Conservation (phyloP, 805 yeast genomes). For the Naumovozyma castellii region DNA sequence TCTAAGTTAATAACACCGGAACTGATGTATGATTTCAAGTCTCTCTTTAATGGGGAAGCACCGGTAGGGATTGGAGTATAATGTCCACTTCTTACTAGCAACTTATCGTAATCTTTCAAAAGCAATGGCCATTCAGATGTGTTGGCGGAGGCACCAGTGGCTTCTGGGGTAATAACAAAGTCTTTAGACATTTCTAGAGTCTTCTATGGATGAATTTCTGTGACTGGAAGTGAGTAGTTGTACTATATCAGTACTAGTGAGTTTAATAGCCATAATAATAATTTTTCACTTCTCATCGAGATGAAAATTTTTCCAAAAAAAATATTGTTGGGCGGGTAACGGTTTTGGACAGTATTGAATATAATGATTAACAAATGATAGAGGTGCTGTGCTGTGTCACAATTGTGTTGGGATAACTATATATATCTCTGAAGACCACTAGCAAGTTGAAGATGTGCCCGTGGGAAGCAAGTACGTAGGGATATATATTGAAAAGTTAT, state of each 20-base stretch:
- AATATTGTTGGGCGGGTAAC: not conserved
- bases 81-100: conserved; percentile 91
- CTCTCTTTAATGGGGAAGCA: conserved; percentile 89
- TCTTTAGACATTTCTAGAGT: conserved; percentile 46
- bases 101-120: conserved; percentile 86
- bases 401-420: too few relatives aligned
- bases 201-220: not conserved
- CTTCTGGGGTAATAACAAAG: conserved; percentile 81
- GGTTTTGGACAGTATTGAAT: too few relatives aligned
- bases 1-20: conserved; percentile 96
- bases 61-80: conserved; percentile 97
- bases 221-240: too few relatives aligned
- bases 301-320: conserved; percentile 3
- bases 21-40: conserved; percentile 76
- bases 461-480: not conserved
- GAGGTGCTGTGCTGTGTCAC: too few relatives aligned
- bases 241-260: too few relatives aligned
- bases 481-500: not conserved
- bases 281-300: not conserved
- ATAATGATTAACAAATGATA: too few relatives aligned
- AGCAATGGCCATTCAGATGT: conserved; percentile 94
- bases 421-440: too few relatives aligned
- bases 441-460: not conserved
- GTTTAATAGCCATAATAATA: not conserved
- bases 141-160: conserved; percentile 66